phyloP scores from a whole-genome alignment of 257 asterid species.

The Jaltomata sinuosa region DNA sequence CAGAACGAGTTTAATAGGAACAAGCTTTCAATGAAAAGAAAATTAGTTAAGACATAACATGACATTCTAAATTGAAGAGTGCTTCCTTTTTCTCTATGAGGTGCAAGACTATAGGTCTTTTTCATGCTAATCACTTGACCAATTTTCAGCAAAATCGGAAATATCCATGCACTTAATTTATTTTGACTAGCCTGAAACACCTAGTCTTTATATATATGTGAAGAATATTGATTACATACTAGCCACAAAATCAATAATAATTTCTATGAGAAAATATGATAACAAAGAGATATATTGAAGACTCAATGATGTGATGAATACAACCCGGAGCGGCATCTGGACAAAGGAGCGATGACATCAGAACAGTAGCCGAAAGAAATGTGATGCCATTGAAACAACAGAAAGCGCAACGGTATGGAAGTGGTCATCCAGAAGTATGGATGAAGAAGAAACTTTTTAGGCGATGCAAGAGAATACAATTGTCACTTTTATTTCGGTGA shows the following conservation, averaged over 20 bases:
- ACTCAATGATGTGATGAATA: background rate
- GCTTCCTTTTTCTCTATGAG: background rate
- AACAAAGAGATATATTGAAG: background rate
- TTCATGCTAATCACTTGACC: background rate
- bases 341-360: background rate
- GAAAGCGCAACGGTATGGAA: background rate
- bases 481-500: background rate
- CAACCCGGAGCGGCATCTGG: background rate
- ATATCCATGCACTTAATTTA: background rate
- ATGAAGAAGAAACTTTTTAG: background rate
- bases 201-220: background rate
- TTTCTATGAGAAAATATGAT: background rate
- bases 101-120: background rate
- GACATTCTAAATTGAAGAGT: background rate
- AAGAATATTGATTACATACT: background rate
- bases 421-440: background rate
- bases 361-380: background rate
- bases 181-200: background rate
- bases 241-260: background rate
- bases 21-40: background rate
- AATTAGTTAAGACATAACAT: background rate
- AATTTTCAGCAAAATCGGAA: background rate
- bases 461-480: background rate
- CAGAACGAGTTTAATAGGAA: background rate
- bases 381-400: background rate